These are phyloP conservation scores for Rhizophagus prolifer DNA, from an alignment of 192 early-diverging fungal species.

Conservation along the genomic window DNA sequence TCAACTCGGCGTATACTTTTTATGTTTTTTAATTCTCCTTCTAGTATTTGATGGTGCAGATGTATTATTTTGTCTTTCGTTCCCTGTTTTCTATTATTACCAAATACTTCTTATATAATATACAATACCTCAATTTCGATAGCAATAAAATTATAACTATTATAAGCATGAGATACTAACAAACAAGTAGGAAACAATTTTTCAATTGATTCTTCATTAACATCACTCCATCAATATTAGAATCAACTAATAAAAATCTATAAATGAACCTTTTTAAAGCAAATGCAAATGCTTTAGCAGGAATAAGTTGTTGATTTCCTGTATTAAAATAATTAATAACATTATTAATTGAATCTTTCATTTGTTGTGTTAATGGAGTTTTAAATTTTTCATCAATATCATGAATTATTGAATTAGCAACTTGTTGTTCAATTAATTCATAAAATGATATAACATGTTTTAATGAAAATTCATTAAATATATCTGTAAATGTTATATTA, in stretches of 20 bases:
- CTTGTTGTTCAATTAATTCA: constrained; percentile 27
- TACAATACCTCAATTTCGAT: no score
- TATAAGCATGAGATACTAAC: neutral
- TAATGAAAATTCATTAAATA: constrained; percentile 11
- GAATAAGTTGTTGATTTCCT: neutral
- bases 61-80: no score
- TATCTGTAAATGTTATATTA: neutral
- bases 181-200: neutral
- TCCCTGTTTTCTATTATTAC: no score
- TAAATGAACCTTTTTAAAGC: constrained; percentile 27
- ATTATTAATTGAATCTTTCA: constrained; percentile 13
- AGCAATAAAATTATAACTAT: neutral
- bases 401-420: constrained; percentile 16
- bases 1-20: no score
- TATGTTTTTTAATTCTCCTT: no score
- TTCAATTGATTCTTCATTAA: neutral
- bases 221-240: neutral
- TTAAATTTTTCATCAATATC: neutral
- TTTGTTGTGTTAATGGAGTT: neutral
- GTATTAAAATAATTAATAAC: neutral
- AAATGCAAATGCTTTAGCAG: constrained; percentile 17
- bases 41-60: no score
- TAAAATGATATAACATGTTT: constrained; percentile 20
- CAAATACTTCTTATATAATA: no score
- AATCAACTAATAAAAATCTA: constrained; percentile 11